Conservation (phyloP, 306 rosid species). For the Abrus precatorius region DNA sequence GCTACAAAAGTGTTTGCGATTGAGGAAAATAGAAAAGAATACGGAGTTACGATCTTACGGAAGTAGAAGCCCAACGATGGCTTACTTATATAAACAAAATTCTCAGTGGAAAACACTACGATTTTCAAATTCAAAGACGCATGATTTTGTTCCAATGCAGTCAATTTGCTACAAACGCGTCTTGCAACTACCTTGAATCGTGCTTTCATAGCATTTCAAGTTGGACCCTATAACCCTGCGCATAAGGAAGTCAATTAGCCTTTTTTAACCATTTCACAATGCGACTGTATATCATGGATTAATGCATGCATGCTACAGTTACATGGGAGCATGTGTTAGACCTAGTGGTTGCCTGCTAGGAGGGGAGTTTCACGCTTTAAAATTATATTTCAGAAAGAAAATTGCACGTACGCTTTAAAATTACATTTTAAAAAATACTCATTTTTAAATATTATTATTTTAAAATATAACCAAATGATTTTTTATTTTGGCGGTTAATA, state of each 20-base stretch:
- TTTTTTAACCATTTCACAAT: too few relatives aligned
- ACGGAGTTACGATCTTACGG: background rate
- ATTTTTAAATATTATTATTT: too few relatives aligned
- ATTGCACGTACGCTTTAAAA: too few relatives aligned
- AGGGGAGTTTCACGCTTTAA: too few relatives aligned
- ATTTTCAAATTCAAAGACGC: slow-evolving; percentile 22
- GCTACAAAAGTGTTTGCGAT: slow-evolving; percentile 2
- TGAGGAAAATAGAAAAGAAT: background rate
- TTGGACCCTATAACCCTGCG: background rate
- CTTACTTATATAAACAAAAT: slow-evolving; percentile 21
- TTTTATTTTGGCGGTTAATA: too few relatives aligned
- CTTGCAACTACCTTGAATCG: background rate
- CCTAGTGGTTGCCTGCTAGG: too few relatives aligned
- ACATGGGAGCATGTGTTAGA: too few relatives aligned
- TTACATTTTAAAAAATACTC: too few relatives aligned
- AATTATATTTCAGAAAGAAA: too few relatives aligned
- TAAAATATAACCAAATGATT: too few relatives aligned
- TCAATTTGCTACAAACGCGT: background rate
- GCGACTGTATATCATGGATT: too few relatives aligned
- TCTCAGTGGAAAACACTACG: background rate
- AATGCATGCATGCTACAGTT: too few relatives aligned
- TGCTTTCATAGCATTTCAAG: background rate
- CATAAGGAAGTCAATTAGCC: background rate
- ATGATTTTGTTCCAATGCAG: background rate
- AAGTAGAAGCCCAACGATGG: background rate